Evolutionary conservation across 2,329 filamentous ascomycete genomes (phyloP), one percentile per base, ranked within the genome.

Genomic region (Diaporthe australafricana): DNA sequence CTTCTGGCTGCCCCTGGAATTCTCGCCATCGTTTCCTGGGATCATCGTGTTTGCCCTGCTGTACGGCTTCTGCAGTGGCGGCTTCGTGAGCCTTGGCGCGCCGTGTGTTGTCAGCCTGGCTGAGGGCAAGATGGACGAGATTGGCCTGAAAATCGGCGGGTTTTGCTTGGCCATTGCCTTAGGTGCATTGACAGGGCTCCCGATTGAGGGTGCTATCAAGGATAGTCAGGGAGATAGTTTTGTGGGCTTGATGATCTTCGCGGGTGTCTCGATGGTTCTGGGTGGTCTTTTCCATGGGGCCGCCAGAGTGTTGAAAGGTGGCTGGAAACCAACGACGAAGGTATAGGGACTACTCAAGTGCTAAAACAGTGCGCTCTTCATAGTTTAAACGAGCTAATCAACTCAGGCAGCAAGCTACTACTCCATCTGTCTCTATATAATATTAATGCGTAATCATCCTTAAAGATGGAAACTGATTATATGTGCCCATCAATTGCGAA

Each of bases 81-180:
- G 55, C 5, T 60, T 60, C 22, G 55, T 60, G 30, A 60, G 55
- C 22, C 55, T 60, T 20, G 55, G 55, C 4, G 55, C 55, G 16
- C 55, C 55, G 8, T 60, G 55, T 42, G 55, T 60, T 30, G 55
- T 60, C 22, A 60, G 55, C 22, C 38, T 60, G 38, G 55, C 55
- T n/a, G 55, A 60, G 7, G 55, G 55, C 12, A 60, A 60, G 38
- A 60, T 60, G 55, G 55, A 60, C 27, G 55, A 60, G 38, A 60
- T 60, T 27, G 55, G 55, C 14, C 20, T 60, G 38, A 60, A 60
- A 30, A 60, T 60, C 12, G 55, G 55, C 7, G 55, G 55, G 7
- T 60, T 60, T 14, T 60, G 55, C 55, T 60, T 60, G 22, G 55
- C 55, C 35, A 60, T 60, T n/a, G 55, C 55, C 38, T 16, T 60